Conservation (phyloP, 257 asterid genomes). For the Voacanga thouarsii region DNA sequence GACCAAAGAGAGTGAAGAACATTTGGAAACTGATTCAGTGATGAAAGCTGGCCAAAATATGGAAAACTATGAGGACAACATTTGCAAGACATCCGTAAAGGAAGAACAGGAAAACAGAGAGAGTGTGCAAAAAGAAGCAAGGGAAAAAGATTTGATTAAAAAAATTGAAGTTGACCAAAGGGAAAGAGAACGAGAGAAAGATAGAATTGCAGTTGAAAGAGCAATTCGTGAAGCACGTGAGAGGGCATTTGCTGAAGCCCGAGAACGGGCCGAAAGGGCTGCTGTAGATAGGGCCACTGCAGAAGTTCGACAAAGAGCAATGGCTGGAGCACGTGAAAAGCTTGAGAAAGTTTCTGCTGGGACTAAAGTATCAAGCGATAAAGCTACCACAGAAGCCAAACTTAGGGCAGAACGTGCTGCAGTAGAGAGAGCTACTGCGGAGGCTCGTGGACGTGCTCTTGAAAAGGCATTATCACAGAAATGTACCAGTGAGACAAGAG, state of each 20-base stretch:
- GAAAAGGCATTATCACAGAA: slow-evolving; percentile 82
- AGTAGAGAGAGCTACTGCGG: slow-evolving; percentile 90
- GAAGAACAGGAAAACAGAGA: slow-evolving; percentile 43
- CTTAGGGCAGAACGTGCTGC: slow-evolving; percentile 93
- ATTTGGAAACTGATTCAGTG: slow-evolving; percentile 33
- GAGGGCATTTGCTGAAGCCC: slow-evolving; percentile 94
- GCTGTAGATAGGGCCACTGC: slow-evolving; percentile 83
- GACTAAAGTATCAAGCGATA: slow-evolving; percentile 39
- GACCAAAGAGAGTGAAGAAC: slow-evolving; percentile 28
- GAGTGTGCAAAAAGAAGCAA: slow-evolving; percentile 27
- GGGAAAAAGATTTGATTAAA: slow-evolving; percentile 38
- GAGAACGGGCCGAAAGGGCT: slow-evolving; percentile 91
- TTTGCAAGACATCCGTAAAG: slow-evolving; percentile 16
- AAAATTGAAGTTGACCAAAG: slow-evolving; percentile 61
- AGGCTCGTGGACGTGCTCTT: slow-evolving; percentile 96
- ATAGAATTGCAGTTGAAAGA: slow-evolving; percentile 79
- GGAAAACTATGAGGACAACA: slow-evolving; percentile 34
- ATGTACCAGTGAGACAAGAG: slow-evolving; percentile 38
- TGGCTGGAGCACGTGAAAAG: slow-evolving; percentile 70
- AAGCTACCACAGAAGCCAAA: slow-evolving; percentile 66
- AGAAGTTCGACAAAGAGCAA: slow-evolving; percentile 66
- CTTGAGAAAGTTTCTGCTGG: slow-evolving; percentile 48
- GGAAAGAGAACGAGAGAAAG: slow-evolving; percentile 74
- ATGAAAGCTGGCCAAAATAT: slow-evolving; percentile 27
- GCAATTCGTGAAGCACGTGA: slow-evolving; percentile 96